Evolutionary conservation across 2,329 filamentous ascomycete genomes (phyloP).

Genomic region (Stagonosporopsis cucurbitacearum): DNA sequence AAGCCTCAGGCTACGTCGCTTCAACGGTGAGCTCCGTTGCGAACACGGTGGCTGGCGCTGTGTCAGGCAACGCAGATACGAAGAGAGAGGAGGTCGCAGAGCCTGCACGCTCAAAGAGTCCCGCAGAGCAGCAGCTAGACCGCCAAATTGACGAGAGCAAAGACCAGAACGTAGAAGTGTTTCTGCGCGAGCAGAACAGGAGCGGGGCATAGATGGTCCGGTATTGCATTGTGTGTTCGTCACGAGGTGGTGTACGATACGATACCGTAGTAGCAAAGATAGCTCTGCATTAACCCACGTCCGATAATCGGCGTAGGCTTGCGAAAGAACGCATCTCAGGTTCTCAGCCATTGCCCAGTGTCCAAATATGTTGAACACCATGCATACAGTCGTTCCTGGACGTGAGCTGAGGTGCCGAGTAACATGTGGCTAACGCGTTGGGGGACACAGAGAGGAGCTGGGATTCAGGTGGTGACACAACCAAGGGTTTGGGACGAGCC

Average conservation of each 20-base stretch:
- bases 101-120: slow-evolving; percentile 33
- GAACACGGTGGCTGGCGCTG: slow-evolving; percentile 37
- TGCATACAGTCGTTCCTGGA: background rate
- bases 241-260: slow-evolving; percentile 9
- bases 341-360: too few relatives aligned
- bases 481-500: background rate
- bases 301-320: background rate
- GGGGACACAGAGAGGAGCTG: background rate
- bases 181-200: slow-evolving; percentile 38
- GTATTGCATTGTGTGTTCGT: background rate
- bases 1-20: slow-evolving; percentile 35
- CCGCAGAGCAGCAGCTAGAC: slow-evolving; percentile 40
- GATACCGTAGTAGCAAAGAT: slow-evolving; percentile 4
- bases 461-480: background rate
- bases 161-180: slow-evolving; percentile 40
- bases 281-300: background rate
- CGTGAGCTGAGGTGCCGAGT: background rate
- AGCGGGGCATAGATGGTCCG: slow-evolving; percentile 12
- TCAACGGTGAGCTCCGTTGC: slow-evolving; percentile 44
- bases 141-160: slow-evolving; percentile 38
- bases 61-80: slow-evolving; percentile 31
- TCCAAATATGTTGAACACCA: background rate
- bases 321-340: background rate
- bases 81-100: slow-evolving; percentile 26
- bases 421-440: background rate